phyloP scores from a whole-genome alignment of 2,329 filamentous ascomycete genomes.

The Parascedosporium putredinis region DNA sequence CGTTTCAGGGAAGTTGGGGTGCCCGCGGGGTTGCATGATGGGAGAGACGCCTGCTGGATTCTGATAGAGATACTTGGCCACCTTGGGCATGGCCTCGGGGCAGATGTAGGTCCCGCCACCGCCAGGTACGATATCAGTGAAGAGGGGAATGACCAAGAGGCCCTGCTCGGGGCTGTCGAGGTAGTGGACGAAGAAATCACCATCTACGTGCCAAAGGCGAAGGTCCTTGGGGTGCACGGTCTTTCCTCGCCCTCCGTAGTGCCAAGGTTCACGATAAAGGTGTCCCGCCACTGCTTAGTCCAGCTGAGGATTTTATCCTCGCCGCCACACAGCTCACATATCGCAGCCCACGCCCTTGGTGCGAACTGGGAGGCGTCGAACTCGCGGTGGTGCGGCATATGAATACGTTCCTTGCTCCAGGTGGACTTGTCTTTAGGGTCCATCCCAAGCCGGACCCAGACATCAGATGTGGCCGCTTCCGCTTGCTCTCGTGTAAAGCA shows the following conservation, averaged over 20 bases:
- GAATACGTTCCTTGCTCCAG: slow-evolving; percentile 50
- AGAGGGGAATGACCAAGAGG: slow-evolving; percentile 57
- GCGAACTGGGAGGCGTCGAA: slow-evolving; percentile 46
- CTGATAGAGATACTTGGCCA: slow-evolving; percentile 48
- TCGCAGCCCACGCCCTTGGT: slow-evolving; percentile 55
- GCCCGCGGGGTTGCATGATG: slow-evolving; percentile 48
- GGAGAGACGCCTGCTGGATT: slow-evolving; percentile 57
- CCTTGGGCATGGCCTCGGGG: slow-evolving; percentile 42
- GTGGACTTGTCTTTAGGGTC: slow-evolving; percentile 52
- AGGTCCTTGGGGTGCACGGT: slow-evolving; percentile 41
- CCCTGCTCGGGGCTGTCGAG: slow-evolving; percentile 61
- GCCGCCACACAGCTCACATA: slow-evolving; percentile 56
- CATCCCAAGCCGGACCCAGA: slow-evolving; percentile 59
- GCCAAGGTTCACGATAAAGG: slow-evolving; percentile 61
- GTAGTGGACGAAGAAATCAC: slow-evolving; percentile 64
- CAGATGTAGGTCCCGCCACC: slow-evolving; percentile 59
- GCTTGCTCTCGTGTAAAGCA: slow-evolving; percentile 29
- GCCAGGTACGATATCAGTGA: slow-evolving; percentile 48
- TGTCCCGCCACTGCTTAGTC: slow-evolving; percentile 52
- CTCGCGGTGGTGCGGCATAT: slow-evolving; percentile 52
- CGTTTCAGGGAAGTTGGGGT: slow-evolving; percentile 33
- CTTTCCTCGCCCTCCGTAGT: slow-evolving; percentile 37
- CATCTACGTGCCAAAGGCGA: slow-evolving; percentile 57
- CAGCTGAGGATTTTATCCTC: slow-evolving; percentile 39
- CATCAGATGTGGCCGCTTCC: slow-evolving; percentile 23